Conservation (phyloP, 768 basidiomycete genomes). For the Phanerochaete sordida region DNA sequence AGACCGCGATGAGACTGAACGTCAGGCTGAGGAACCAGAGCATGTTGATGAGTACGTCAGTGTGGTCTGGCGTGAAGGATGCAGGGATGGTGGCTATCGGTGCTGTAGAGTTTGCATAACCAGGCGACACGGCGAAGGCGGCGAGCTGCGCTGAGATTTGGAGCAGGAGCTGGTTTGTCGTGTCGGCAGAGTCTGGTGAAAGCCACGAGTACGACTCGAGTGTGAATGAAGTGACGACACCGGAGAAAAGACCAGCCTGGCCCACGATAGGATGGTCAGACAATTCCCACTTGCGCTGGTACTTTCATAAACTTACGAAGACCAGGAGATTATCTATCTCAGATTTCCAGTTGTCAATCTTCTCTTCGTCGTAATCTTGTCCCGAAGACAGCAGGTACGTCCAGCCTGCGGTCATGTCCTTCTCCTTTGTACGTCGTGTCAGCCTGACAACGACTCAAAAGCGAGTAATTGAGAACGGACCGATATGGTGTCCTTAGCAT, state of each 20-base stretch:
- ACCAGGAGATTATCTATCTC: conserved; percentile 14
- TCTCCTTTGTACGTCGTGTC: no score
- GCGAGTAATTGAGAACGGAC: no score
- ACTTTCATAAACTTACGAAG: conserved; percentile 4
- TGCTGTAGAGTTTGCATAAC: conserved; percentile 12
- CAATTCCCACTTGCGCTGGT: neutral
- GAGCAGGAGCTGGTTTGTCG: neutral
- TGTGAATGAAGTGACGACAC: conserved; percentile 4
- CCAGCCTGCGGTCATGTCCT: no score
- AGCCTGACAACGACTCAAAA: no score
- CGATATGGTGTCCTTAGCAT: no score
- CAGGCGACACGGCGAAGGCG: conserved; percentile 1
- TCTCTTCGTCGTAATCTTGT: conserved; percentile 1
- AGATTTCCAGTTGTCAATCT: conserved; percentile 8
- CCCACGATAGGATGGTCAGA: neutral
- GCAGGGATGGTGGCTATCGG: neutral
- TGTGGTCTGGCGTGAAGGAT: neutral
- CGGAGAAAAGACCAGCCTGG: conserved; percentile 16
- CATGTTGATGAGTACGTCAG: conserved; percentile 17
- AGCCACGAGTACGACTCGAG: conserved; percentile 11
- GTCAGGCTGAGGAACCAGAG: conserved; percentile 24
- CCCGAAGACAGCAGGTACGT: neutral
- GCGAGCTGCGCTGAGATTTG: conserved; percentile 12
- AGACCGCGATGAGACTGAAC: conserved; percentile 21
- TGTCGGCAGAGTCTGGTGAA: neutral